Base-by-base conservation (phyloP, 2,329 filamentous ascomycete genomes). In the Epichloe amarillans region DNA sequence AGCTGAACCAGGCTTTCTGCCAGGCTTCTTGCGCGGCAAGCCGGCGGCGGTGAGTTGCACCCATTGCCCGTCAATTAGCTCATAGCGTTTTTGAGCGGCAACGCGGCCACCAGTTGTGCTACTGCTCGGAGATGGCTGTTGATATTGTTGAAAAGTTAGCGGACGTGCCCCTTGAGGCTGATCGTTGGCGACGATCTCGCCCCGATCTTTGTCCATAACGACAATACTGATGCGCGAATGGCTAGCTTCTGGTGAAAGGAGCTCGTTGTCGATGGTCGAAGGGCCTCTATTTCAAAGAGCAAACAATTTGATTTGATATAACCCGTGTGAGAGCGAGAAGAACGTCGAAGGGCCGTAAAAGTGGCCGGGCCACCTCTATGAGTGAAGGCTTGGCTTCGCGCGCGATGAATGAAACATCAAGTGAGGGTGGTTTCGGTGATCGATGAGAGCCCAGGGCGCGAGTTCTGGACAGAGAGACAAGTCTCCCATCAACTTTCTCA, bases 21-120 rank as follows among this genome's bases (percentile, higher is more conserved):
- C 80, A 19, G 80, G 79, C 66, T 83, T 84, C 66, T 82, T 82
- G 4, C 79, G 68, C 0, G 78, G 77, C 6, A 79, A 61, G 11
- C 78, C 78, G 48, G 77, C 77, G 26, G 77, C 77, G 0, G 77
- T 81, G 49, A 81, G 65, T 54, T 70, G 72, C 30, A 75, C 72
- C 57, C 64, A 65, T 59, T 68, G 56, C 55, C 70, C 62, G 55
- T 73, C 63, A 54, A 68, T 60, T n/a, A 60, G 50, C 12, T 61
- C 64, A 40, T 61, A 69, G 39, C 60, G 57, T 54, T 63, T 68
- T 17, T 59, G 58, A 11, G 62, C 53, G 10, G 50, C 51, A 11
- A 46, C 26, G 30, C 58, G 57, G 38, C 49, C 50, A 37, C 54
- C 37, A 38, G 54, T 11, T 63, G 54, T 53, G 59, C 52, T 47